Evolutionary conservation across 306 rosid genomes (phyloP).

Genomic region (Senna tora): DNA sequence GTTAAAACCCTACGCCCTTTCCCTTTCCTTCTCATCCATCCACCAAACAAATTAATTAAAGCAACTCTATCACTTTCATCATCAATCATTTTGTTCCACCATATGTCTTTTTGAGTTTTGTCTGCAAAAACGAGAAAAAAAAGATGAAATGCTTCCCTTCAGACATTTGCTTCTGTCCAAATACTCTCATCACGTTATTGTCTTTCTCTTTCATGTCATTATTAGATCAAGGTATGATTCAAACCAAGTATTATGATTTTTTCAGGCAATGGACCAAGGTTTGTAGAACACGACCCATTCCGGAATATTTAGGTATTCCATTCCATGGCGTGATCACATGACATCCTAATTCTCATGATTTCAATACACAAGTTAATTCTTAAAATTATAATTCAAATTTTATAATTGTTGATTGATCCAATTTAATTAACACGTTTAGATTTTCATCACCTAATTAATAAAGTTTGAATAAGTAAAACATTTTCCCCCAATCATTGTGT

Average conservation of each 20-base stretch:
- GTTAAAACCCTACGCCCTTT: no score
- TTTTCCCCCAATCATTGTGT: no score
- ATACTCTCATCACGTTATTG: constrained; percentile 35
- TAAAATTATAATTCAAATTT: no score
- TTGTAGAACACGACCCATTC: constrained; percentile 45
- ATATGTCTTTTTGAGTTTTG: constrained; percentile 35
- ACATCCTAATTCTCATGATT: no score
- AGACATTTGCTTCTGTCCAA: constrained; percentile 51
- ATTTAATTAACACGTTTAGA: no score
- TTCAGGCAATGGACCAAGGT: constrained; percentile 44
- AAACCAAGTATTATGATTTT: constrained; percentile 23
- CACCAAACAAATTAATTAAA: no score
- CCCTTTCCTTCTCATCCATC: constrained; percentile 31
- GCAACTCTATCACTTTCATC: not conserved
- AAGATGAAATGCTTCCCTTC: constrained; percentile 36
- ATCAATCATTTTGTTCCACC: constrained; percentile 37
- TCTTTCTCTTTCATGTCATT: constrained; percentile 49
- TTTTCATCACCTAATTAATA: no score
- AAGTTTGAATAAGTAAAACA: no score
- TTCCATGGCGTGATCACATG: no score
- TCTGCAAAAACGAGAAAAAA: constrained; percentile 32
- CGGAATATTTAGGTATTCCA: not conserved
- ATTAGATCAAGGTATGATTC: constrained; percentile 39
- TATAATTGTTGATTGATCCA: no score
- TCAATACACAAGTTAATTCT: no score